Evolutionary conservation across 2,329 filamentous ascomycete genomes (phyloP), one percentile per base, ranked within the genome.

Genomic region (Monosporascus sp.): DNA sequence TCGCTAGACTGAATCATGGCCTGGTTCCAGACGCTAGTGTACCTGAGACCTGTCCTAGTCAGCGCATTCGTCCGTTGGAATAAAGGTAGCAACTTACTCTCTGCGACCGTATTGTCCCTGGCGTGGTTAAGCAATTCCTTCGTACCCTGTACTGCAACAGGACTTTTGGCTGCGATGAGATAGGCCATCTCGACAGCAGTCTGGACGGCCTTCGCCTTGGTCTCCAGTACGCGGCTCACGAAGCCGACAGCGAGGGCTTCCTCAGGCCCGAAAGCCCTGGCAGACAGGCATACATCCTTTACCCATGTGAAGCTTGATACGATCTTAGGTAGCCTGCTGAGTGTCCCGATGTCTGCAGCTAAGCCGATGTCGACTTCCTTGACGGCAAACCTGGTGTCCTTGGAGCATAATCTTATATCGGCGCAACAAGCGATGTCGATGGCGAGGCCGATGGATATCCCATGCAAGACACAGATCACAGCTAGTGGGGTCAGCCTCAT

Each of bases 1-100:
- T 97, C 93, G 50, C 78, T 76, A 7, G 90, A 88, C 76, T 97
- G 92, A 62, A 96, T 67, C 65, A 89, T 88, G 2, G 85, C 88
- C 62, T 84, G 82, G 67, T 97, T 97, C 93, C 92, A 97, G 1
- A 94, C 80, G 11, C 83, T 80, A 4, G 92, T 96, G 71, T 96
- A 97, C 54, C 83, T 83, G 68, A 97, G 73, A 47, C 85, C 84
- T 86, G 58, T 47, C 3, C 31, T 11, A 31, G 56, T 66, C 51
- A 67, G 60, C 51, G 52, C 37, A 54, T 56, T 48, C 44, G n/a
- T 49, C 22, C 11, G 38, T 31, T 34, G 26, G 49, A 38, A 19
- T 9, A 8, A 17, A 49, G 24, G 27, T 48, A 53, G 45, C 22
- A 3, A 78, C 82, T 66, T 69, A 86, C 86, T 90, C 61, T 96